Percentiles rank a stretch among this genome's conserved stretches.
Conservation (phyloP, 2,329 filamentous ascomycete genomes). For the Microcyclospora pomicola region DNA sequence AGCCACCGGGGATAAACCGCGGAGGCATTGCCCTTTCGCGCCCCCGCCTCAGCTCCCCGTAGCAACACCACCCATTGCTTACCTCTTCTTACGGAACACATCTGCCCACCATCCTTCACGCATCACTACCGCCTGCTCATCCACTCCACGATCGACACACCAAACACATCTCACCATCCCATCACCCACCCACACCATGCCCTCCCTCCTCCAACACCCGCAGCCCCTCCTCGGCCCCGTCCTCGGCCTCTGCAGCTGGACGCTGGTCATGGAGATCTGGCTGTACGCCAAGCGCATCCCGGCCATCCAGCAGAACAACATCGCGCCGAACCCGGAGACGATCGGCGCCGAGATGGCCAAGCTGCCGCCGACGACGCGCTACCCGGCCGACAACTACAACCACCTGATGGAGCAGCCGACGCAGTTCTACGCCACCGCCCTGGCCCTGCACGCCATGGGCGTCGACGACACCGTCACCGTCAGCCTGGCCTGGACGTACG, state of each 20-base stretch:
- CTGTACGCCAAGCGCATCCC: slow-evolving; percentile 29
- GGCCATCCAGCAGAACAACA: slow-evolving; percentile 20
- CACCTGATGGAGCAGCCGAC: slow-evolving; percentile 33
- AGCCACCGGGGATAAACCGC: too few relatives aligned
- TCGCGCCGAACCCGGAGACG: slow-evolving; percentile 6
- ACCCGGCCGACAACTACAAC: slow-evolving; percentile 32
- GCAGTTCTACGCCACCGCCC: slow-evolving; percentile 29
- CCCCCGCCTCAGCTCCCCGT: too few relatives aligned
- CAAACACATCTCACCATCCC: not conserved
- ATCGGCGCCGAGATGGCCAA: slow-evolving; percentile 8
- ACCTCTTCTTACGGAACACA: too few relatives aligned
- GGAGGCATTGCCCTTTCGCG: too few relatives aligned
- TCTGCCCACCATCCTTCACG: too few relatives aligned
- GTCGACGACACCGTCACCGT: slow-evolving; percentile 17
- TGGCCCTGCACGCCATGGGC: slow-evolving; percentile 24
- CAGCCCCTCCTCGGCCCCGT: slow-evolving; percentile 11
- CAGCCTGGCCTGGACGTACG: slow-evolving; percentile 30
- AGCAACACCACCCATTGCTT: too few relatives aligned
- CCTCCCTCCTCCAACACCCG: slow-evolving; percentile 2
- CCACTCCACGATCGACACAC: not conserved
- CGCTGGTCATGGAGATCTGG: slow-evolving; percentile 29
- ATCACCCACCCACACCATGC: not conserved
- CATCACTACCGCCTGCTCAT: not conserved
- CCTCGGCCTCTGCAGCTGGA: slow-evolving; percentile 27
- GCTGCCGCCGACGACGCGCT: slow-evolving; percentile 14